Conservation (phyloP, 2,329 filamentous ascomycete species). For the Colletotrichum sp. region DNA sequence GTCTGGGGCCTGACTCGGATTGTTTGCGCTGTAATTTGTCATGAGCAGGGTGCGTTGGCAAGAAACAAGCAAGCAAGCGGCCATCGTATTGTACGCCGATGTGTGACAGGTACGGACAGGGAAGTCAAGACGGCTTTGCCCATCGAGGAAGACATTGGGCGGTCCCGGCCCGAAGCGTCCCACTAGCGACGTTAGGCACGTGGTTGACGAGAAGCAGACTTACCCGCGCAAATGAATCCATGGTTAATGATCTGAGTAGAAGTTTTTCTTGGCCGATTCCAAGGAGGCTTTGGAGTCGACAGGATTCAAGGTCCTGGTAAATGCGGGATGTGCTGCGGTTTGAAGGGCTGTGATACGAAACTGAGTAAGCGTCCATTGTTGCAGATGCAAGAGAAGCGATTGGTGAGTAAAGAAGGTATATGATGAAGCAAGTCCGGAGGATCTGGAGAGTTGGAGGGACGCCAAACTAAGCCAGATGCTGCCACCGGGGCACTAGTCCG, state of each 20-base stretch:
- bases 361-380: conserved; percentile 57
- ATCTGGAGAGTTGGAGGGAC: not conserved
- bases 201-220: conserved; percentile 13
- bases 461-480: conserved; percentile 8
- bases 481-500: not conserved
- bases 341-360: conserved; percentile 51
- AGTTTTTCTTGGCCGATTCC: conserved; percentile 32
- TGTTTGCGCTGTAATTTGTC: conserved; percentile 15
- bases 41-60: not conserved
- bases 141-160: not conserved
- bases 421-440: not conserved
- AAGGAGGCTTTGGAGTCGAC: conserved; percentile 39
- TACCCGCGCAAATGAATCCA: conserved; percentile 42
- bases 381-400: not conserved
- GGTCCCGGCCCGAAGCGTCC: not conserved
- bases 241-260: conserved; percentile 32
- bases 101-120: not conserved
- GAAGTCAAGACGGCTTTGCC: not conserved
- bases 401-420: not conserved
- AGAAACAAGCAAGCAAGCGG: not conserved
- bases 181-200: conserved; percentile 17
- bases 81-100: not conserved
- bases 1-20: conserved; percentile 32
- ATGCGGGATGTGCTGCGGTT: conserved; percentile 50
- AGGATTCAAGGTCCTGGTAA: conserved; percentile 53